Conservation (phyloP, 306 rosid species). For the Cajanus cajan region DNA sequence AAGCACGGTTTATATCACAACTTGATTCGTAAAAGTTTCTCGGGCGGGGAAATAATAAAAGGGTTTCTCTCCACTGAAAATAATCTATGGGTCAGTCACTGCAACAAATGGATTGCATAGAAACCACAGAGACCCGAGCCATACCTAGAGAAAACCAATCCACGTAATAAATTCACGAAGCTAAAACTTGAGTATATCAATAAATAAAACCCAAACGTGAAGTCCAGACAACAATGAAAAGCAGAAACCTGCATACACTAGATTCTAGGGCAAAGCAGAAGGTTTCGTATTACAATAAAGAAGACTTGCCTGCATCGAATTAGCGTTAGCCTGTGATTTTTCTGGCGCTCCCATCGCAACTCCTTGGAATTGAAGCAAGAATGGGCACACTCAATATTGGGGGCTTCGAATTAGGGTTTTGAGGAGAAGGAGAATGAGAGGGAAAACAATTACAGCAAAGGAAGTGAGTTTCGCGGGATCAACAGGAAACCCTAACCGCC, state of each 20-base stretch:
- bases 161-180: constrained; percentile 1
- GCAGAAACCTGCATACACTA: constrained; percentile 10
- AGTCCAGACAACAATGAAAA: constrained; percentile 28
- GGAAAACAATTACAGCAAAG: constrained; percentile 27
- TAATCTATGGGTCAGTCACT: not conserved
- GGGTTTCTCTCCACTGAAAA: not conserved
- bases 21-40: not conserved
- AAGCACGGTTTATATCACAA: not conserved
- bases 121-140: not conserved
- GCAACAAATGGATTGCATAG: not conserved
- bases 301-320: constrained; percentile 86
- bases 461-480: constrained; percentile 48
- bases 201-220: constrained; percentile 28
- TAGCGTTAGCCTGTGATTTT: constrained; percentile 66
- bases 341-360: constrained; percentile 86
- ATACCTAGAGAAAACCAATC: not conserved
- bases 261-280: constrained; percentile 39
- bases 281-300: constrained; percentile 32
- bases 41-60: no score
- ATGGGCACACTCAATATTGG: constrained; percentile 32
- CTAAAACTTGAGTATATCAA: constrained; percentile 5
- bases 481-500: constrained; percentile 87
- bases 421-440: constrained; percentile 37
- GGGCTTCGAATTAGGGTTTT: constrained; percentile 66
- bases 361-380: constrained; percentile 34